Evolutionary conservation across 305 asterid genomes (phyloP).

Genomic region (Fraxinus baroniana): DNA sequence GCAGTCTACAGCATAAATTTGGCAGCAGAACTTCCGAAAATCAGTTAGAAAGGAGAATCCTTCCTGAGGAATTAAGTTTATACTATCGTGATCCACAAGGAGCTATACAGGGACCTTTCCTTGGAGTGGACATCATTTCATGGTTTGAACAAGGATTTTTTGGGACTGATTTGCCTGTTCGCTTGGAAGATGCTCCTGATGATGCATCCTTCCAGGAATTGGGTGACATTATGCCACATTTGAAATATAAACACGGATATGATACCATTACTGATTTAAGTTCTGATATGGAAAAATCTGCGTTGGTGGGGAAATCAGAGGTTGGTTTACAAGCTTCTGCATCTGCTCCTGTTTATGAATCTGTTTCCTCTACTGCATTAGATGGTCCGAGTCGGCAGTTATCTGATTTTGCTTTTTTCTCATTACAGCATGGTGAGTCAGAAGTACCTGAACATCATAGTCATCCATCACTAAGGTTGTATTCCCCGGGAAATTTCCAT

Average conservation of each 20-base stretch:
- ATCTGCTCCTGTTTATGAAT: constrained; percentile 43
- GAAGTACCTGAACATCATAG: constrained; percentile 47
- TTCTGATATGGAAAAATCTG: constrained; percentile 45
- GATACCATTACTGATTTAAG: constrained; percentile 36
- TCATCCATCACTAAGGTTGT: constrained; percentile 45
- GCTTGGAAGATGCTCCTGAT: constrained; percentile 84
- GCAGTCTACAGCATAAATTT: constrained; percentile 34
- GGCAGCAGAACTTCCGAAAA: constrained; percentile 39
- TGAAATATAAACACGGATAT: constrained; percentile 50
- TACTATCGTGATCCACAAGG: constrained; percentile 95
- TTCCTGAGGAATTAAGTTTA: constrained; percentile 85
- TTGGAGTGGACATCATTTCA: constrained; percentile 88
- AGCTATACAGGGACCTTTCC: constrained; percentile 96
- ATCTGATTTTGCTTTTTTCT: constrained; percentile 53
- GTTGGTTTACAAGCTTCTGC: constrained; percentile 36
- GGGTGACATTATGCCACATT: constrained; percentile 92
- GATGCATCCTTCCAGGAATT: constrained; percentile 67
- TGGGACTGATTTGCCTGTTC: constrained; percentile 89
- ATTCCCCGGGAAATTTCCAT: constrained; percentile 47
- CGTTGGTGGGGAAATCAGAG: constrained; percentile 49
- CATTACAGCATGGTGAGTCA: constrained; percentile 43
- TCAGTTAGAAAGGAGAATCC: constrained; percentile 49
- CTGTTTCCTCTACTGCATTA: constrained; percentile 34
- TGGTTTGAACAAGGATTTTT: constrained; percentile 99
- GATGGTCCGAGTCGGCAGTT: constrained; percentile 58